Percentiles rank a stretch among this genome's conserved stretches.
phyloP scores from a whole-genome alignment of 2,329 filamentous ascomycete genomes.

The Pseudogymnoascus sp. region DNA sequence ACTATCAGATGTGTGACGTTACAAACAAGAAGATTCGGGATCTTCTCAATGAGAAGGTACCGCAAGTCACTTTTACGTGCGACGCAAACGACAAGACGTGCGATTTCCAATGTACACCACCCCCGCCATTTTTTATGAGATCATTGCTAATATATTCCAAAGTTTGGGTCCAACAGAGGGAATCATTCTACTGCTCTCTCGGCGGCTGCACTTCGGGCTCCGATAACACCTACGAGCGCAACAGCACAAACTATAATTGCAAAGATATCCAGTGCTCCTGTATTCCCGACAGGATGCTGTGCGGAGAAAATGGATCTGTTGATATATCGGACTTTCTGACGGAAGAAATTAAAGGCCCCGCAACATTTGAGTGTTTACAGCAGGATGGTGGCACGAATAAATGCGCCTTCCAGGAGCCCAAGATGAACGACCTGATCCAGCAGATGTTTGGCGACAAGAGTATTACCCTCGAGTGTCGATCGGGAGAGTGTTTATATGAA shows the following conservation, averaged over 20 bases:
- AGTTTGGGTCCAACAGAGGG: constrained; percentile 91
- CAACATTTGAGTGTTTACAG: constrained; percentile 68
- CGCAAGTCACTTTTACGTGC: constrained; percentile 92
- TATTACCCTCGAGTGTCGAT: constrained; percentile 73
- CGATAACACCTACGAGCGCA: constrained; percentile 61
- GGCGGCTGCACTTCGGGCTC: constrained; percentile 70
- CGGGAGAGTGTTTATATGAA: constrained; percentile 88
- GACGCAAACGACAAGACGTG: constrained; percentile 67
- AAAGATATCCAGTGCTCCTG: constrained; percentile 80
- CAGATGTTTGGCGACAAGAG: constrained; percentile 85
- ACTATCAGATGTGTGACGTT: constrained; percentile 96
- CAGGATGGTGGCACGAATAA: constrained; percentile 54
- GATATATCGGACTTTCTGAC: constrained; percentile 86
- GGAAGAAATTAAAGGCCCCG: constrained; percentile 78
- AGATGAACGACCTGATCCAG: constrained; percentile 85
- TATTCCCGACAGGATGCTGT: constrained; percentile 86
- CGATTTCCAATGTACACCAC: constrained; percentile 80
- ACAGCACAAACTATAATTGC: constrained; percentile 80
- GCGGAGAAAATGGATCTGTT: constrained; percentile 82
- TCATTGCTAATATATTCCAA: constrained; percentile 19
- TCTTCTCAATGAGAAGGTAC: constrained; percentile 74
- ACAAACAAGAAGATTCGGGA: constrained; percentile 91
- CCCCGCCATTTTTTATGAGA: background rate
- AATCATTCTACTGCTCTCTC: constrained; percentile 94
- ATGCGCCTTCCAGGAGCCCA: constrained; percentile 83